phyloP scores from a whole-genome alignment of 2,329 filamentous ascomycete genomes.

The Neofusicoccum umdonicola region DNA sequence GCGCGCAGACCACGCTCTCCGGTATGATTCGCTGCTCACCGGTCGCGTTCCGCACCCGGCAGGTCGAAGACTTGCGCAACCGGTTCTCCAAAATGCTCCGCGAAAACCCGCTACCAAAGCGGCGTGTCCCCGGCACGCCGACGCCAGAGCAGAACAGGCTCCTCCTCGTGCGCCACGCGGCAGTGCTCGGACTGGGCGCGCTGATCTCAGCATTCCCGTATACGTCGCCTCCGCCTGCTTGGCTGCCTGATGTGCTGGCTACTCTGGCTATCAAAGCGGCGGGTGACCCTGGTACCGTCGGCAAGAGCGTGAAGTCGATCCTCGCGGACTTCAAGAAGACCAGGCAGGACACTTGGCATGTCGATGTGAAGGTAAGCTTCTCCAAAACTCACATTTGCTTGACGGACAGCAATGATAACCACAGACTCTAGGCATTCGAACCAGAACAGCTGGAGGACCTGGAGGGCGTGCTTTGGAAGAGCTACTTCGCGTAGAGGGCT shows the following conservation, averaged over 20 bases:
- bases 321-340: slow-evolving; percentile 99
- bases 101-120: slow-evolving; percentile 84
- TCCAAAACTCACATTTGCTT: not conserved
- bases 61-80: slow-evolving; percentile 71
- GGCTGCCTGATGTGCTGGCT: slow-evolving; percentile 92
- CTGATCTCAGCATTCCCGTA: slow-evolving; percentile 96
- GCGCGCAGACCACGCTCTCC: slow-evolving; percentile 86
- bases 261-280: slow-evolving; percentile 81
- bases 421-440: slow-evolving; percentile 65
- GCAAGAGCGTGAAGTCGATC: slow-evolving; percentile 91
- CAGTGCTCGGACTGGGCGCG: slow-evolving; percentile 85
- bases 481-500: slow-evolving; percentile 77
- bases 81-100: slow-evolving; percentile 77
- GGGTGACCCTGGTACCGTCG: slow-evolving; percentile 85
- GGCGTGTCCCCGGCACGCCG: slow-evolving; percentile 58
- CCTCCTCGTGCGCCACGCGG: slow-evolving; percentile 80
- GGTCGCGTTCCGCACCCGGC: slow-evolving; percentile 69
- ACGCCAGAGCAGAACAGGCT: slow-evolving; percentile 72
- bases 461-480: slow-evolving; percentile 98
- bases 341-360: slow-evolving; percentile 95
- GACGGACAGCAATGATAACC: not conserved
- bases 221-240: slow-evolving; percentile 81
- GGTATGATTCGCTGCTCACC: slow-evolving; percentile 99
- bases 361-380: slow-evolving; percentile 84
- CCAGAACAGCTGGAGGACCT: slow-evolving; percentile 90